These are phyloP conservation scores for Conidiobolus incongruus DNA, from an alignment of 371 early-diverging fungal species.

Conservation along the genomic window DNA sequence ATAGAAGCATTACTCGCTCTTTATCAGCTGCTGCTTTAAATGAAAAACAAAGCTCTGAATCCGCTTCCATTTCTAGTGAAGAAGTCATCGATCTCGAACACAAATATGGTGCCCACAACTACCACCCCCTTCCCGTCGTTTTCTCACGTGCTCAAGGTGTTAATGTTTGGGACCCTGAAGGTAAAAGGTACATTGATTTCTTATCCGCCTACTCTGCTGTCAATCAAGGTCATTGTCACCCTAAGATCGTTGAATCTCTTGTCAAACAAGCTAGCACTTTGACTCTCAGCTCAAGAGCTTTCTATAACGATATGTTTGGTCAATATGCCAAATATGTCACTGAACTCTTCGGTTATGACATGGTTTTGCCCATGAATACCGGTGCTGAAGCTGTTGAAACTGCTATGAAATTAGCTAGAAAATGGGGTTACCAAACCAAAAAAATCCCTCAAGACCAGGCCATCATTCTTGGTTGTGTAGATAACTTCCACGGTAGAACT, in stretches of 20 bases:
- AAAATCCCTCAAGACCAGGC: conserved; percentile 63
- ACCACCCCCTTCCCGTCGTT: conserved; percentile 93
- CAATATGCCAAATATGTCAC: conserved; percentile 75
- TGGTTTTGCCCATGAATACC: conserved; percentile 96
- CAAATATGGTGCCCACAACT: conserved; percentile 76
- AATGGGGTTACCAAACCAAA: conserved; percentile 91
- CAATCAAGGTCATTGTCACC: conserved; percentile 95
- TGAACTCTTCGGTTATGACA: conserved; percentile 81
- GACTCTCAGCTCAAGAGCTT: conserved; percentile 81
- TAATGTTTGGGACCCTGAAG: conserved; percentile 91
- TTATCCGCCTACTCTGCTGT: conserved; percentile 90
- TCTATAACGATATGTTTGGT: conserved; percentile 86
- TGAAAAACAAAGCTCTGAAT: no score
- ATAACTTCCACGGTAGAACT: conserved; percentile 98
- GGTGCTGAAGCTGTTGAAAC: conserved; percentile 98
- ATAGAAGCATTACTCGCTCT: no score
- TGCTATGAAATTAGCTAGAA: conserved; percentile 91
- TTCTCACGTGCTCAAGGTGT: conserved; percentile 74
- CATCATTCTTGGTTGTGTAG: conserved; percentile 55
- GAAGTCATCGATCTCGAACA: conserved; percentile 43
- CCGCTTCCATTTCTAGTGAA: no score
- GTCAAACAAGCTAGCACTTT: conserved; percentile 69
- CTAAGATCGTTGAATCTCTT: conserved; percentile 79
- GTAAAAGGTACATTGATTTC: conserved; percentile 85
- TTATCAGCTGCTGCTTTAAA: no score